Conservation (phyloP, 2,329 filamentous ascomycete species). For the Nemania abortiva region DNA sequence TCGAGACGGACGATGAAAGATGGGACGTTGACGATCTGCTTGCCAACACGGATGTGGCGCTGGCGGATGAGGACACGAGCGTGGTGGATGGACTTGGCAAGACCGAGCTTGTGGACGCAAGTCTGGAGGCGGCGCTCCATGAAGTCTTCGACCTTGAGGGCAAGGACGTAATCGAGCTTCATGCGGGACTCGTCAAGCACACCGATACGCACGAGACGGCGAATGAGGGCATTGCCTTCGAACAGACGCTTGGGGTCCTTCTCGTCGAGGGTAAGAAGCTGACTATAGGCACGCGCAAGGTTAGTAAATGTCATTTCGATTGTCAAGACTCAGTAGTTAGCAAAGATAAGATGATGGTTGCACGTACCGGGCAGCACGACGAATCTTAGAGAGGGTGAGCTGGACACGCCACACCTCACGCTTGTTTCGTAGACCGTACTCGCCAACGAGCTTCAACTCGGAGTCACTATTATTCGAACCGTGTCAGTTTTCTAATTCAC, state of each 20-base stretch:
- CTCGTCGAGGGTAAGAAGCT: conserved; percentile 99
- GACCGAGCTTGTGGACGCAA: conserved; percentile 99
- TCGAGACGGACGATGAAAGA: conserved; percentile 99
- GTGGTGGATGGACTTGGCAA: conserved; percentile 99
- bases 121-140: conserved; percentile 99
- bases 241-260: conserved; percentile 99
- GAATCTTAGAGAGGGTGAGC: conserved; percentile 99
- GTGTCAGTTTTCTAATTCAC: conserved; percentile 77
- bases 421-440: conserved; percentile 99
- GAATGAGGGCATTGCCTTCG: conserved; percentile 99
- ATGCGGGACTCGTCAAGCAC: conserved; percentile 99
- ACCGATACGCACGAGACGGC: conserved; percentile 99
- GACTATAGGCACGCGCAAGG: conserved; percentile 69
- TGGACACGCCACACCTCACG: conserved; percentile 99
- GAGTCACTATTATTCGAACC: conserved; percentile 79
- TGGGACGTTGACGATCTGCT: conserved; percentile 99
- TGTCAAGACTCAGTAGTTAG: too few species aligned
- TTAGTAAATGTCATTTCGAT: background rate
- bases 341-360: background rate
- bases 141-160: conserved; percentile 99
- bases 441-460: conserved; percentile 99
- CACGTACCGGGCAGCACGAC: conserved; percentile 98
- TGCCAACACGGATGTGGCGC: conserved; percentile 99
- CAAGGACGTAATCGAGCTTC: conserved; percentile 99
- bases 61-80: conserved; percentile 99